Base-by-base conservation (phyloP, 2,329 filamentous ascomycete genomes). In the Beauveria brongniartii region DNA sequence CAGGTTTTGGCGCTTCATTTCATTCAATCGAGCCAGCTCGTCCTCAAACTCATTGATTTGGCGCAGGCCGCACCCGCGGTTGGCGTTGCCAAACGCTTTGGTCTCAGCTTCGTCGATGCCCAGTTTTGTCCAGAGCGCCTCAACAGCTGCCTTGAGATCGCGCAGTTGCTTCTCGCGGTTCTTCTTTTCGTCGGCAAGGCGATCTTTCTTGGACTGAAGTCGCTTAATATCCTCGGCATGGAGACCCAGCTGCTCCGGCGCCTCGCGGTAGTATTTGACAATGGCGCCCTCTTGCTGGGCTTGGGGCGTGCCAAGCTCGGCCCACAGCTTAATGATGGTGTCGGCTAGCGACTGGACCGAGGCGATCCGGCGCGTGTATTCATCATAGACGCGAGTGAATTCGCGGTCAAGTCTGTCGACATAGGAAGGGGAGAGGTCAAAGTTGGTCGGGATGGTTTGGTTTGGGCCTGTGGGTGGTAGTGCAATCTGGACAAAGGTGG, bases 41-140 rank as follows among this genome's bases (percentile, higher is more conserved):
- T 96, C 91, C 73, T 97, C 91, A 67, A 92, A 96, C 74, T 97
- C 92, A 70, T 97, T 97, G 75, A 97, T 96, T 65, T 91, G 90
- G 62, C 93, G 84, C 59, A 97, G 78, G 16, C 93, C 93, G 68
- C 91, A 97, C 58, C 95, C 95, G 44, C 93, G 88, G 75, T 97
- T 97, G 61, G 85, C 80, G 66, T 91, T 89, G 18, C 96, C 76
- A 77, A 99, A 99, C 30, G 84, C 80, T 77, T 92, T 95, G 67
- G 89, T 87, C 70, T 97, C 92, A 20, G 79, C 77, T 76, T 93
- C 88, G 48, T 96, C 90, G 18, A 97, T 82, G 8, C 89, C 89
- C 3, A 99, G 83, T 66, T 91, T 91, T 67, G 90, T 86, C 94
- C 94, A 99, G 2, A 99, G 82, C 1, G 80, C 83, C 69, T 96